Percentiles rank a stretch among this genome's conserved stretches.
These are phyloP conservation scores for Raddia guianensis DNA, from an alignment of 176 grass and related monocot species.

Conservation along the genomic window DNA sequence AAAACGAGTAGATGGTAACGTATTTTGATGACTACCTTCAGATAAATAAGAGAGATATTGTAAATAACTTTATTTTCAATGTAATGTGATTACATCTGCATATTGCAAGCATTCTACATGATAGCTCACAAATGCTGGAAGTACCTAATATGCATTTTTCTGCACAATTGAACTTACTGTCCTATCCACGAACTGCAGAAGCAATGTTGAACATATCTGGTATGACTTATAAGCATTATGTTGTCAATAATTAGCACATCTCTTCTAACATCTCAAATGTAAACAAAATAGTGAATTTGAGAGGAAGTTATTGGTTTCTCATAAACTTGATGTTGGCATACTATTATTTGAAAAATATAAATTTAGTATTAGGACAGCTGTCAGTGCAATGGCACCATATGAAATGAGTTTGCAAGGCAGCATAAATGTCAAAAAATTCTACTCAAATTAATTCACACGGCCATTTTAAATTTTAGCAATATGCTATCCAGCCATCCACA, in stretches of 20 bases:
- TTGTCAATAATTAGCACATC: not conserved
- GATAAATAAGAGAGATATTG: not conserved
- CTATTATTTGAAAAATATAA: not conserved
- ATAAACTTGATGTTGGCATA: not conserved
- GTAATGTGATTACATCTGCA: slow-evolving; percentile 9
- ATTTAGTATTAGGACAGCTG: not conserved
- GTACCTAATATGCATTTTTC: not conserved
- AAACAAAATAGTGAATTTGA: not conserved
- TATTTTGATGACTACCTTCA: not conserved
- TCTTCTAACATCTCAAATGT: too few species aligned
- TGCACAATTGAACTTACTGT: not conserved
- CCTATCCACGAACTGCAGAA: not conserved
- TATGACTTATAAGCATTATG: not conserved
- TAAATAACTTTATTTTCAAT: not conserved
- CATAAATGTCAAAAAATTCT: not conserved
- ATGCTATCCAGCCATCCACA: not conserved
- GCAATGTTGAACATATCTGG: not conserved
- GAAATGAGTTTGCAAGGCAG: not conserved
- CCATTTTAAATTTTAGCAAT: not conserved
- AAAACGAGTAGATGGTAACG: not conserved
- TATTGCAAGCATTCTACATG: not conserved
- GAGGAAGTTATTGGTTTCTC: not conserved
- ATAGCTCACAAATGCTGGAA: not conserved
- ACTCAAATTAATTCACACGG: not conserved
- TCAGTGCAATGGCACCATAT: not conserved